Conservation (phyloP, 495 filamentous ascomycete genomes). For the Astrothelium subdiscretum region DNA sequence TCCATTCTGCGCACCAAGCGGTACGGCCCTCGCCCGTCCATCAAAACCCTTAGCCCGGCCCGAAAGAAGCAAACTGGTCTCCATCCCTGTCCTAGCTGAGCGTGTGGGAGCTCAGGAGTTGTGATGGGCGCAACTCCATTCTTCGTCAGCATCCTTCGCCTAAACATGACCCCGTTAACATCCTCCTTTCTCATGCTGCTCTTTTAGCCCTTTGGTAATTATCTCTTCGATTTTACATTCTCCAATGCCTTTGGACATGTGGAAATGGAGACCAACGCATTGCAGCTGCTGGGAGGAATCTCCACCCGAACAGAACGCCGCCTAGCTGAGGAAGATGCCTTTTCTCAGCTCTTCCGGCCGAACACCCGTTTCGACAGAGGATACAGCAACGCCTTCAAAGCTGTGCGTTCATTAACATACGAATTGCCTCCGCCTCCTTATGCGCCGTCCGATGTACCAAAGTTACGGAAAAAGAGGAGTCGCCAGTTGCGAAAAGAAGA, state of each 20-base stretch:
- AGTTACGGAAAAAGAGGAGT: background rate
- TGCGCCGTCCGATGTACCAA: background rate
- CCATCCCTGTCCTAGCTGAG: background rate
- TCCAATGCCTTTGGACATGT: background rate
- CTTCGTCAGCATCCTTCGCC: too few relatives aligned
- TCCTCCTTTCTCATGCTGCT: background rate
- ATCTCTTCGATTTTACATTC: background rate
- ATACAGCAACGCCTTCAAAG: background rate
- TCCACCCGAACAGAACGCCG: background rate
- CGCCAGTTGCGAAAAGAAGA: background rate
- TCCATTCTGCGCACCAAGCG: background rate
- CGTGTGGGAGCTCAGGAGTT: background rate
- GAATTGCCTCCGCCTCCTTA: background rate
- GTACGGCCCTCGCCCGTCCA: background rate
- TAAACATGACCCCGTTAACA: background rate
- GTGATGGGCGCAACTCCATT: background rate
- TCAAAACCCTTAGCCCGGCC: too few relatives aligned
- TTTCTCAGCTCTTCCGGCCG: background rate
- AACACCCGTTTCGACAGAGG: background rate
- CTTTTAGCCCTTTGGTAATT: too few relatives aligned
- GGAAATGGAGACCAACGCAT: background rate
- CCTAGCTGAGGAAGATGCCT: background rate
- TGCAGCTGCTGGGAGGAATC: background rate
- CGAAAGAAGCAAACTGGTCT: too few relatives aligned
- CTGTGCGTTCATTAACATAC: background rate